Conservation (phyloP, 164 flowering plant genomes). For the Dillenia suffruticosa region DNA sequence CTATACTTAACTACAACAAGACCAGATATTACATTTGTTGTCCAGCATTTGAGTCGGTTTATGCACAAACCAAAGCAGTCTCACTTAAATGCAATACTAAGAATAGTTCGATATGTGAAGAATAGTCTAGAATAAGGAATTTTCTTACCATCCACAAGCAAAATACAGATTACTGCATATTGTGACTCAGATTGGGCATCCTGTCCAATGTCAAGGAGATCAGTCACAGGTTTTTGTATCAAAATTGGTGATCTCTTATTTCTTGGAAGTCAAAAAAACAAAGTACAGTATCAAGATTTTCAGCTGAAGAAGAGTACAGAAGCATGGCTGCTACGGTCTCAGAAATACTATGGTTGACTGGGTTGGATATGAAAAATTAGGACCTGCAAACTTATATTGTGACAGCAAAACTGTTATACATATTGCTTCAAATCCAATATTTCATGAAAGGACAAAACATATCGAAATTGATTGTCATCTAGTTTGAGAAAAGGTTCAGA, state of each 20-base stretch:
- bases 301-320: slow-evolving; percentile 2
- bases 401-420: no score
- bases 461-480: no score
- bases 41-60: not conserved
- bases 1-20: not conserved
- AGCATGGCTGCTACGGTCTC: not conserved
- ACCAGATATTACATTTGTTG: not conserved
- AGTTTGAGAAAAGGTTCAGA: no score
- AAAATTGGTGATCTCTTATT: not conserved
- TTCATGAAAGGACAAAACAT: no score
- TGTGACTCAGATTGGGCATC: not conserved
- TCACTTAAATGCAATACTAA: not conserved
- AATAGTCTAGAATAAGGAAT: not conserved
- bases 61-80: not conserved
- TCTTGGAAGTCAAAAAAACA: slow-evolving; percentile 8
- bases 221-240: slow-evolving; percentile 2
- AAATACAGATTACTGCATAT: not conserved
- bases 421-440: no score
- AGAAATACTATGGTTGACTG: no score
- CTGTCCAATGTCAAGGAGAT: not conserved
- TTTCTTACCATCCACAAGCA: not conserved
- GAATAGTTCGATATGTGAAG: not conserved
- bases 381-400: no score
- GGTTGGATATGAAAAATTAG: no score
- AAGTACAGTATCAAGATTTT: not conserved